Conservation (phyloP, 83 land plant species). For the Isoetes engelmannii region DNA sequence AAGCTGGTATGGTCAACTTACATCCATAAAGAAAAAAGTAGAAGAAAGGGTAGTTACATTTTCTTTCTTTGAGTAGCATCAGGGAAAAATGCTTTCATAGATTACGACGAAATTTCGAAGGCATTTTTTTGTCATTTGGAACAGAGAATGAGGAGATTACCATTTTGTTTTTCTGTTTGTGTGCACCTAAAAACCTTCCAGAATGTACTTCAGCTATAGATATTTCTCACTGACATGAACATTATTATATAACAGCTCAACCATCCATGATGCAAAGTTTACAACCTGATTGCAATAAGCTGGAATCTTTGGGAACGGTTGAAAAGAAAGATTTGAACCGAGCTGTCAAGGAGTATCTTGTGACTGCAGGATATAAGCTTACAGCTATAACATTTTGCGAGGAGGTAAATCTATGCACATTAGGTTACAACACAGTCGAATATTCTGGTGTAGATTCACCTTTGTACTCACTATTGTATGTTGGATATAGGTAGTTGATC, state of each 20-base stretch:
- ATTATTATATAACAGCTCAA: not conserved
- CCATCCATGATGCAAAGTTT: not conserved
- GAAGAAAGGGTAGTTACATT: not conserved
- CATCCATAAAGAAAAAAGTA: not conserved
- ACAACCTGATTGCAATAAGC: conserved; percentile 5
- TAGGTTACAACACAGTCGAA: not conserved
- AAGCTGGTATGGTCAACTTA: not conserved
- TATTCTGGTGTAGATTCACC: not conserved
- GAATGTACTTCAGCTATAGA: not conserved
- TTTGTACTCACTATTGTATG: not conserved
- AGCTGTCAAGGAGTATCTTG: conserved; percentile 87
- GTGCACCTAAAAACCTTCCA: not conserved
- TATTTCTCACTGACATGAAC: not conserved
- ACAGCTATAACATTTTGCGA: conserved; percentile 97
- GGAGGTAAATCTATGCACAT: conserved; percentile 51
- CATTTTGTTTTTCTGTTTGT: not conserved
- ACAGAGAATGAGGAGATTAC: not conserved
- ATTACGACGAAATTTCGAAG: not conserved
- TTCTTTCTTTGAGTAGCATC: not conserved
- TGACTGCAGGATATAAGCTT: conserved; percentile 82
- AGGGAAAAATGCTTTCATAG: not conserved
- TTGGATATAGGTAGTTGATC: conserved; percentile 62
- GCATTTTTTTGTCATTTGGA: not conserved
- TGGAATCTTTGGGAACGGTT: conserved; percentile 63
- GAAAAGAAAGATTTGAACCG: conserved; percentile 79